phyloP scores from a whole-genome alignment of 2,329 filamentous ascomycete genomes.

The Leptographium procerum region DNA sequence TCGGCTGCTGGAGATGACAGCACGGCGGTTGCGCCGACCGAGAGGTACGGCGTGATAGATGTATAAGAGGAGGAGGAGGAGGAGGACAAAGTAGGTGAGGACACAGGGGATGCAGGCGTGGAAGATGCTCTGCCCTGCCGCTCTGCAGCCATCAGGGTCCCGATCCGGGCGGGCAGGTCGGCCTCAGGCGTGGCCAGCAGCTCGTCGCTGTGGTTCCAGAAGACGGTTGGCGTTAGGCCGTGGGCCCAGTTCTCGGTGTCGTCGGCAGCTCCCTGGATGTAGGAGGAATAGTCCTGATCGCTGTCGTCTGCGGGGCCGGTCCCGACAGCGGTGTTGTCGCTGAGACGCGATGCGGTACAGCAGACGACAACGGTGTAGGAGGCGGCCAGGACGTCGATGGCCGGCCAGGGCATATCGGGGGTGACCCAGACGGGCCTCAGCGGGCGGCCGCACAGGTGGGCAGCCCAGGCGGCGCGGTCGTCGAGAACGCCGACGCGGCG shows the following conservation, averaged over 20 bases:
- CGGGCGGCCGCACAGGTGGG: constrained; percentile 52
- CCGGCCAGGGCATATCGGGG: constrained; percentile 22
- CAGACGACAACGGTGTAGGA: constrained; percentile 66
- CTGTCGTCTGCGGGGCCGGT: constrained; percentile 41
- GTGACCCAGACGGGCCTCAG: constrained; percentile 70
- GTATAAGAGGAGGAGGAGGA: no score
- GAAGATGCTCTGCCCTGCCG: background rate
- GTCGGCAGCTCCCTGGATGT: constrained; percentile 90
- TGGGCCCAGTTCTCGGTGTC: constrained; percentile 89
- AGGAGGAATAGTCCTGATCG: constrained; percentile 87
- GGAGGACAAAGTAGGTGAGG: background rate
- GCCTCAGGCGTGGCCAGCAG: constrained; percentile 56
- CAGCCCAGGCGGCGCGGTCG: constrained; percentile 16
- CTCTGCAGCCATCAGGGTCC: constrained; percentile 26
- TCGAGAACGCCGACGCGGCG: constrained; percentile 46
- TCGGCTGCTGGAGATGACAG: background rate
- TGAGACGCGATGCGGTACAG: constrained; percentile 71
- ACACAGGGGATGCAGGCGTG: background rate
- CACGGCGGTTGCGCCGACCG: background rate
- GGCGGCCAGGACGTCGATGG: constrained; percentile 19
- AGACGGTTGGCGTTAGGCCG: constrained; percentile 65
- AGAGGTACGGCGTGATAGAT: constrained; percentile 1
- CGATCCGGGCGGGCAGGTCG: constrained; percentile 43
- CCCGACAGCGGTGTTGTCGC: constrained; percentile 33
- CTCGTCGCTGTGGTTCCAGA: constrained; percentile 58